A percentile compares a stretch with the other conserved stretches of the same genome.
Conservation (phyloP, 1,284 basidiomycete species). For the Leccinum fallax region DNA sequence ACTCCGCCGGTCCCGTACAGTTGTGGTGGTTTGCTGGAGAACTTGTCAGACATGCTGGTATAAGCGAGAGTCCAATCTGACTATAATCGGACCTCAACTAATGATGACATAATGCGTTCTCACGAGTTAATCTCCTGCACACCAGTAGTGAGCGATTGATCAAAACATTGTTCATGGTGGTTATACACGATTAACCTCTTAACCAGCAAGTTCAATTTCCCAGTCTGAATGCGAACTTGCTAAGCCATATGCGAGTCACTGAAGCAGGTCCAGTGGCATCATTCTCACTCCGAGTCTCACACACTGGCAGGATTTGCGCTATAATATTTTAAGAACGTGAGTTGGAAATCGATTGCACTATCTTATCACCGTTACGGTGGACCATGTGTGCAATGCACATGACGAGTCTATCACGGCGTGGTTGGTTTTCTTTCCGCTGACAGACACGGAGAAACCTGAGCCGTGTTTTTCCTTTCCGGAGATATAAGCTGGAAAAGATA, state of each 20-base stretch:
- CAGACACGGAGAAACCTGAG: not conserved
- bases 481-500: constrained; percentile 8
- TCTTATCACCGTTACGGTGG: not conserved
- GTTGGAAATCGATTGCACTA: not conserved
- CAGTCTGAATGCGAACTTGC: not conserved
- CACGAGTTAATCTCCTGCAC: not conserved
- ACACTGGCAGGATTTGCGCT: not conserved
- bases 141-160: too few relatives aligned
- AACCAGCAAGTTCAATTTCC: not conserved
- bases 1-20: not conserved
- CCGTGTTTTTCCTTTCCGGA: not conserved
- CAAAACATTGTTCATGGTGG: too few relatives aligned
- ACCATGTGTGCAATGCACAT: not conserved
- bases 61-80: not conserved
- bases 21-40: not conserved
- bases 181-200: not conserved
- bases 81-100: not conserved
- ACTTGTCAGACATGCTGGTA: not conserved
- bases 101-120: not conserved
- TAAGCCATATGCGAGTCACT: too few relatives aligned
- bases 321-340: not conserved
- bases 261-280: too few relatives aligned
- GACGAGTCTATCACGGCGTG: not conserved
- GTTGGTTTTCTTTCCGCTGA: not conserved
- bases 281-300: too few relatives aligned